Evolutionary conservation across 129 eudicot species (phyloP).

Genomic region (Heracleum sosnowskyi): DNA sequence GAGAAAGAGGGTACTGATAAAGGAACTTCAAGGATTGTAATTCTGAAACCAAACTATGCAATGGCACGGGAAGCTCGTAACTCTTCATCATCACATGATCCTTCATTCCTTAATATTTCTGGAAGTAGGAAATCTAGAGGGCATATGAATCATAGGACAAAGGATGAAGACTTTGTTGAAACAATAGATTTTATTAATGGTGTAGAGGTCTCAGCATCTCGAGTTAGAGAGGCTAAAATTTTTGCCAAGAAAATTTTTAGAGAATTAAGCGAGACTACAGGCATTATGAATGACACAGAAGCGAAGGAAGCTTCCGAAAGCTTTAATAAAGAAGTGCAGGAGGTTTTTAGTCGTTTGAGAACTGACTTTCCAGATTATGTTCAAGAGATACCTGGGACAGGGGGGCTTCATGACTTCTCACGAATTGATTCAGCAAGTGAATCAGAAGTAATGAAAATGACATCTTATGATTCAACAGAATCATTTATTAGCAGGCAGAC

Average conservation of each 20-base stretch:
- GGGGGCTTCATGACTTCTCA: conserved; percentile 38
- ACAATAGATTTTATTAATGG: conserved; percentile 24
- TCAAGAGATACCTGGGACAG: conserved; percentile 57
- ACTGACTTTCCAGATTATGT: conserved; percentile 10
- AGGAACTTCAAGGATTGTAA: conserved; percentile 56
- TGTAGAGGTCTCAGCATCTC: conserved; percentile 30
- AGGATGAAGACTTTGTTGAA: conserved; percentile 16
- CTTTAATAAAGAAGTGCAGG: neutral
- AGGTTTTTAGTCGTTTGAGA: conserved; percentile 4
- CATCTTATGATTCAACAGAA: conserved; percentile 30
- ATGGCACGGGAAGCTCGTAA: conserved; percentile 20
- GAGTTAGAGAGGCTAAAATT: conserved; percentile 56
- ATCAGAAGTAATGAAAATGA: conserved; percentile 25
- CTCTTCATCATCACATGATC: conserved; percentile 25
- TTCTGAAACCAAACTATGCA: conserved; percentile 55
- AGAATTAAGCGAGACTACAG: conserved; percentile 38
- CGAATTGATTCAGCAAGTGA: conserved; percentile 46
- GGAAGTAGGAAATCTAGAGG: conserved; percentile 13
- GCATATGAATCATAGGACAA: conserved; percentile 2
- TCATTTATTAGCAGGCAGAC: conserved; percentile 59
- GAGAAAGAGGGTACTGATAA: conserved; percentile 24
- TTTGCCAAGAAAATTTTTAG: conserved; percentile 52
- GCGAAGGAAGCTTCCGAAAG: neutral
- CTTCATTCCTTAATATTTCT: conserved; percentile 5
- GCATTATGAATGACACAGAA: neutral